phyloP scores from a whole-genome alignment of 2,329 filamentous ascomycete species.

The Juglanconis sp. region DNA sequence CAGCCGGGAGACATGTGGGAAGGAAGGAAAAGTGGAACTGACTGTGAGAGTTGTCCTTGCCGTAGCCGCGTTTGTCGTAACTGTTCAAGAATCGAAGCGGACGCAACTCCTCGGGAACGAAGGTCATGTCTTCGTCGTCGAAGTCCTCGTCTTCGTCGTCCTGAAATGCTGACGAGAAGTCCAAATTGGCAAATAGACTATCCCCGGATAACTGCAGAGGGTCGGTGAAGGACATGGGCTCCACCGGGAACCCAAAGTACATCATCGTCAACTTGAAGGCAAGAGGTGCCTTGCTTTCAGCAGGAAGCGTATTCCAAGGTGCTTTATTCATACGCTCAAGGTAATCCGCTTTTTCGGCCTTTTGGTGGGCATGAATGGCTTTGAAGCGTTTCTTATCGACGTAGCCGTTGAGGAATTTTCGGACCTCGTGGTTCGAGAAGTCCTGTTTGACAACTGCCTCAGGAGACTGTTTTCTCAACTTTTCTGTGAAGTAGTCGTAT shows the following conservation, averaged over 20 bases:
- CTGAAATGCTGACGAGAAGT: constrained; percentile 10
- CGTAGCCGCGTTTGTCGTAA: constrained; percentile 15
- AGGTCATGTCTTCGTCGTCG: constrained; percentile 22
- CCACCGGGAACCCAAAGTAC: constrained; percentile 45
- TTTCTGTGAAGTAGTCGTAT: background rate
- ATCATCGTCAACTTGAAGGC: constrained; percentile 43
- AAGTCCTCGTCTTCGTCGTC: constrained; percentile 17
- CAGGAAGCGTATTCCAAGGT: background rate
- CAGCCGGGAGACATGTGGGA: background rate
- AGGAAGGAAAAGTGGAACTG: background rate
- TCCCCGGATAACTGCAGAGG: constrained; percentile 1
- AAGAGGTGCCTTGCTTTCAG: constrained; percentile 19
- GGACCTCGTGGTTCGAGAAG: constrained; percentile 8
- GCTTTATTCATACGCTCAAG: background rate
- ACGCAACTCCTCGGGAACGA: constrained; percentile 12
- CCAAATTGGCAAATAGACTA: constrained; percentile 3
- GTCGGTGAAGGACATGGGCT: constrained; percentile 33
- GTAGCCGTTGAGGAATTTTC: constrained; percentile 9
- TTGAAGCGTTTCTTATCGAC: constrained; percentile 3
- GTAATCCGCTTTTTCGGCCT: background rate
- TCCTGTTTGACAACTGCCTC: constrained; percentile 2
- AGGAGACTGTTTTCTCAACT: background rate
- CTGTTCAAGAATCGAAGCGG: constrained; percentile 20
- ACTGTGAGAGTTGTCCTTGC: constrained; percentile 13
- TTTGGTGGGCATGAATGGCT: constrained; percentile 3